A percentile compares a stretch with the other conserved stretches of the same genome.
phyloP scores from a whole-genome alignment of 306 rosid species.

The Vigna trinervia region DNA sequence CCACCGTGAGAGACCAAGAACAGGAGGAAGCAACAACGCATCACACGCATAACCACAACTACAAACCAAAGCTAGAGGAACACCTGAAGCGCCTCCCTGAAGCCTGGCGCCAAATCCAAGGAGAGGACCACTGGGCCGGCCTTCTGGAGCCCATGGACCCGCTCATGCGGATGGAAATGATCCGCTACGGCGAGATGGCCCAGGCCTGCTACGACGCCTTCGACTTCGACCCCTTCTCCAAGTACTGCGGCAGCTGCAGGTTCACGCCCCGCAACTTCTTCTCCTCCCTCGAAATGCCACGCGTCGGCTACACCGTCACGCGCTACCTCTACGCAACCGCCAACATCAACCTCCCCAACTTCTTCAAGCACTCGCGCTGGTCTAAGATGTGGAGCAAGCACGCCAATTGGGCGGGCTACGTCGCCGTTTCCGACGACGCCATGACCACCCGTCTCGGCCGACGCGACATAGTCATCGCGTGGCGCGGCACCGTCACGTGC shows the following conservation, averaged over 20 bases:
- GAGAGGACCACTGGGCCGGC: conserved; percentile 72
- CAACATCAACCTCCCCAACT: conserved; percentile 65
- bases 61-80: conserved; percentile 19
- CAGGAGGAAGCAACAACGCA: conserved; percentile 1
- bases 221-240: conserved; percentile 81
- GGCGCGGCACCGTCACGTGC: conserved; percentile 82
- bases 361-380: conserved; percentile 82
- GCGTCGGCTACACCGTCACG: conserved; percentile 58
- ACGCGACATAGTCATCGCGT: conserved; percentile 71
- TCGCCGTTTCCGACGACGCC: conserved; percentile 72
- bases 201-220: conserved; percentile 91
- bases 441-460: conserved; percentile 57
- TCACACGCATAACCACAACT: background rate
- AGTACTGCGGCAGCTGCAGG: conserved; percentile 82
- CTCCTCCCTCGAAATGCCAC: conserved; percentile 44
- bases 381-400: conserved; percentile 74
- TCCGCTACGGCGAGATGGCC: conserved; percentile 90
- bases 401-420: conserved; percentile 92
- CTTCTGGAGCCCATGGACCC: conserved; percentile 78
- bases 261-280: conserved; percentile 56
- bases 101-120: conserved; percentile 77
- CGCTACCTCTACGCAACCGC: conserved; percentile 83
- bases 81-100: background rate
- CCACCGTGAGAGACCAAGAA: background rate
- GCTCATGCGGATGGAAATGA: conserved; percentile 63